Evolutionary conservation across 345 rosid genomes (phyloP).

Genomic region (Adansonia digitata): DNA sequence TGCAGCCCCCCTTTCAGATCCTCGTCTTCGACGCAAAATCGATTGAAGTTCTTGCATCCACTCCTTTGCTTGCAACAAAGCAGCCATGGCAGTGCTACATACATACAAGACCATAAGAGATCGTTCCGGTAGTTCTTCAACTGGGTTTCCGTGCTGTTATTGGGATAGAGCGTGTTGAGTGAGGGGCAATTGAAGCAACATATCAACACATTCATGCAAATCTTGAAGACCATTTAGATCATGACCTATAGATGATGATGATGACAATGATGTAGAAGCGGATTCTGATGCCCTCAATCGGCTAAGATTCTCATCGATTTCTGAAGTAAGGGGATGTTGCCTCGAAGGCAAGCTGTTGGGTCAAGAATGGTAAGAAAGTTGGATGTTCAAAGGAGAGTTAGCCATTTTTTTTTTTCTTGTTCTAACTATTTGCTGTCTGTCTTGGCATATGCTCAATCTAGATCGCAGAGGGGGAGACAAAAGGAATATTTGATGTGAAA

Average conservation of each 20-base stretch:
- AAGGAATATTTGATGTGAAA: constrained; percentile 9
- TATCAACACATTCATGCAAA: no score
- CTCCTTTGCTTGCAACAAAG: no score
- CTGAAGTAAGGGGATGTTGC: constrained; percentile 33
- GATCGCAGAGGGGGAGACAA: constrained; percentile 2
- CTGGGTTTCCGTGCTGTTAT: constrained; percentile 6
- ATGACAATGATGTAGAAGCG: constrained; percentile 15
- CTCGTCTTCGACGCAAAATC: constrained; percentile 7
- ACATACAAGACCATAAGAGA: constrained; percentile 33
- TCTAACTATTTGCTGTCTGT: neutral
- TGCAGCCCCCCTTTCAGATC: neutral
- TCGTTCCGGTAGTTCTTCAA: constrained; percentile 31
- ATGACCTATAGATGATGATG: constrained; percentile 19
- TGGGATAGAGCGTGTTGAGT: constrained; percentile 25
- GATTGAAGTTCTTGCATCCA: constrained; percentile 14
- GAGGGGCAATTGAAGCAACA: no score
- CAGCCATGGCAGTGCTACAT: neutral
- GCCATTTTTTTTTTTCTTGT: constrained; percentile 35
- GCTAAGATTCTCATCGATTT: neutral
- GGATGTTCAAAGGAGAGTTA: neutral
- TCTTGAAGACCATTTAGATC: no score
- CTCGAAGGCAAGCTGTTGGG: constrained; percentile 42
- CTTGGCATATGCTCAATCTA: neutral
- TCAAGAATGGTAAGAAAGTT: constrained; percentile 30
- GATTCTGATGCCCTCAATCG: constrained; percentile 27